These are phyloP conservation scores for Lactarius tabidus DNA, from an alignment of 768 basidiomycete species.

Conservation along the genomic window DNA sequence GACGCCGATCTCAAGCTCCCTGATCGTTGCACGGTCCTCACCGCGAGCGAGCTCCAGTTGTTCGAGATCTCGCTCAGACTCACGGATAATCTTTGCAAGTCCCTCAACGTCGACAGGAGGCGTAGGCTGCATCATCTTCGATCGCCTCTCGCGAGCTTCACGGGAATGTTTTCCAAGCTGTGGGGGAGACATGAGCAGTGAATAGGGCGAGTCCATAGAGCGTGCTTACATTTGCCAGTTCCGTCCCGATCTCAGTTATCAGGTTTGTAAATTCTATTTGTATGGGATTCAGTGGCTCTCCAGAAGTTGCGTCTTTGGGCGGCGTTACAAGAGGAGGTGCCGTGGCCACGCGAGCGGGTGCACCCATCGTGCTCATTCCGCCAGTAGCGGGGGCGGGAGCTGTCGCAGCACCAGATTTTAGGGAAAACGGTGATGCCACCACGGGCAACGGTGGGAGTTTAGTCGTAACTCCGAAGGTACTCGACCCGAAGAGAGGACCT, in stretches of 20 bases:
- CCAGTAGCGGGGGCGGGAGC: background rate
- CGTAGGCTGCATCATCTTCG: constrained; percentile 34
- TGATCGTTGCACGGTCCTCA: constrained; percentile 41
- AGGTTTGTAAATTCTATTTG: constrained; percentile 59
- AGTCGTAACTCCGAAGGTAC: background rate
- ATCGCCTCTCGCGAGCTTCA: constrained; percentile 35
- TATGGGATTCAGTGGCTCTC: constrained; percentile 54
- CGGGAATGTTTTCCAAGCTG: constrained; percentile 47
- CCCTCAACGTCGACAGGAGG: constrained; percentile 46
- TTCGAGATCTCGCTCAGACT: constrained; percentile 49
- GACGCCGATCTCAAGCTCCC: constrained; percentile 59
- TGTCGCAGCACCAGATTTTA: background rate
- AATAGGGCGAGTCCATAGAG: background rate
- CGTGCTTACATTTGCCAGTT: constrained; percentile 55
- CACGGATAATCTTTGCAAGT: constrained; percentile 47
- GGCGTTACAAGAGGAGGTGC: constrained; percentile 2
- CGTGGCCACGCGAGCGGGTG: background rate
- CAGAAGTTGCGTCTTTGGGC: constrained; percentile 7
- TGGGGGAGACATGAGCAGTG: background rate
- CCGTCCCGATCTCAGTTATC: constrained; percentile 42
- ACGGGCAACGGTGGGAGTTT: constrained; percentile 11
- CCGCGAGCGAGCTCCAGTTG: constrained; percentile 43
- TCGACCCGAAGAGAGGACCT: background rate
- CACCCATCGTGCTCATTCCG: background rate
- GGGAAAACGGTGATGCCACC: constrained; percentile 20